Percentiles rank a stretch among this genome's conserved stretches.
These are phyloP conservation scores for Fusarium neocosmosporiellum DNA, from an alignment of 2,329 filamentous ascomycete genomes.

Conservation along the genomic window DNA sequence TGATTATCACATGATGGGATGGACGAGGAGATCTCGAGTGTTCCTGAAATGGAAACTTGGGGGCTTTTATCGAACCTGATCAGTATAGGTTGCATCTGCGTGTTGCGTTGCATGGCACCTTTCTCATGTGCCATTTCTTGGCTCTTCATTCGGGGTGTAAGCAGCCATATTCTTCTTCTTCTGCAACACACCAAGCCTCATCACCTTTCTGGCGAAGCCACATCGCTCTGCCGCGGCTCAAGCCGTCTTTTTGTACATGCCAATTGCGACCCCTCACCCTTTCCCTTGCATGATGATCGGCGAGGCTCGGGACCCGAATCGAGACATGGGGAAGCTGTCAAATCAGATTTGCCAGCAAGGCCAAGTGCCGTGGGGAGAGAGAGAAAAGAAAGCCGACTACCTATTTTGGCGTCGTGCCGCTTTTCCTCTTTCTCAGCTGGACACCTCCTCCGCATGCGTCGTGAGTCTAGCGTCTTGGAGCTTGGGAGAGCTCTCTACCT, in stretches of 20 bases:
- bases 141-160: neutral
- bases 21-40: neutral
- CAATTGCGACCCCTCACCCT: constrained; percentile 10
- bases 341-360: constrained; percentile 18
- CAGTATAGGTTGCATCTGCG: neutral
- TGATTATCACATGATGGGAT: neutral
- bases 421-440: constrained; percentile 12
- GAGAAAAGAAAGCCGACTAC: neutral
- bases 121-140: neutral
- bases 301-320: constrained; percentile 14
- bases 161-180: neutral
- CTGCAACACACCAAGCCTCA: neutral
- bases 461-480: neutral
- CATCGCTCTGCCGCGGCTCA: neutral
- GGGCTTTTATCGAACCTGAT: neutral
- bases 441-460: constrained; percentile 4
- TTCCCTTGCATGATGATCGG: constrained; percentile 36
- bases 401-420: constrained; percentile 1
- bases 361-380: neutral
- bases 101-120: neutral
- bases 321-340: constrained; percentile 19
- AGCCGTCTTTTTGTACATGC: constrained; percentile 6
- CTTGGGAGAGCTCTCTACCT: neutral
- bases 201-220: neutral
- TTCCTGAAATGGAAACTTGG: constrained; percentile 2